Evolutionary conservation across 2,329 filamentous ascomycete species (phyloP), one percentile per base, ranked within the genome.

Genomic region (Alternaria arbusti): DNA sequence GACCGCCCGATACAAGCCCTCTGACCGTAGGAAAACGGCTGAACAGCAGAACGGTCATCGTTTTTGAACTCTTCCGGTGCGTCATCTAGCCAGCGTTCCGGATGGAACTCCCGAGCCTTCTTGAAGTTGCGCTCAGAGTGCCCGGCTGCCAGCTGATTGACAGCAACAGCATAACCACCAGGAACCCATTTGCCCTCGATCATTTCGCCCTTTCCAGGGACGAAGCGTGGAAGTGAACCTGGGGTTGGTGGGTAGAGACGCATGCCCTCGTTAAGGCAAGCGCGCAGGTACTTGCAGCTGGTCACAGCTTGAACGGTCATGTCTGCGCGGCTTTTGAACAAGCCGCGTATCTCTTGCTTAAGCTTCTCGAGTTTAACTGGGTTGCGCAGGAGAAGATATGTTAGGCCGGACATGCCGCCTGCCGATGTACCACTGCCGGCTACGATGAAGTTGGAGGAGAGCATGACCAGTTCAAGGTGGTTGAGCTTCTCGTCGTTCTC

Each of bases 361-460:
- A 72, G 57, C 43, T 65, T 70, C 15, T 65, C 36, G 11, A 66
- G 52, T 17, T 44, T 60, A 5, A 54, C 58, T 23, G 66, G 66
- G 23, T 67, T 63, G 5, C 54, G 54, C 11, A 68, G 60, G 5
- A 67, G 45, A 9, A 62, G 32, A 12, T 62, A 67, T 3, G 57
- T 57, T 5, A 61, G 7, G 11, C 64, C 64, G 26, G 54, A 58
- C 47, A 67, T 57, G 1, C 49, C 60, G 8, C 54, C 60, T 3
- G 64, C 64, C 4, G 62, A 51, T 3, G 78, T 79, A 40, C 80
- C 79, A 4, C 74, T 79, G 15, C 79, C 79, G 0, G 76, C 59
- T n/a, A 61, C 59, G 20, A 61, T 61, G 22, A 57, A 61, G 36
- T 57, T 61, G 15, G 59, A 61, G 20, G 59, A 61, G n/a, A 61